Evolutionary conservation across 2,329 filamentous ascomycete species (phyloP).

Genomic region (Magnaporthiopsis incrustans): DNA sequence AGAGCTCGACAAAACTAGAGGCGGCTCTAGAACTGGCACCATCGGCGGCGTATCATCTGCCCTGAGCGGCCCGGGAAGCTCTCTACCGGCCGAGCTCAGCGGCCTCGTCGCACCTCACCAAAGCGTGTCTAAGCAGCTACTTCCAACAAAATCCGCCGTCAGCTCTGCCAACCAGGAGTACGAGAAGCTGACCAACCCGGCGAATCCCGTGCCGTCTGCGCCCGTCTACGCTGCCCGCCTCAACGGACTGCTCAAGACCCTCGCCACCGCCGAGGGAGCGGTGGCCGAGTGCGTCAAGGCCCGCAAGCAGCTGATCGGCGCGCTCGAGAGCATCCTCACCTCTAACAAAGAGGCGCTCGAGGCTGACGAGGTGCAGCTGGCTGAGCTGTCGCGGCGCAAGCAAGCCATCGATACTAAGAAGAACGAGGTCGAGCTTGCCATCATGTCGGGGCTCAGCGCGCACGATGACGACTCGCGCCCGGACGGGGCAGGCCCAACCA

Average conservation of each 20-base stretch:
- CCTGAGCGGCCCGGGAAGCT: slow-evolving; percentile 33
- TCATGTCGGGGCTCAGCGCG: slow-evolving; percentile 67
- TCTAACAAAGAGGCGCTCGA: slow-evolving; percentile 62
- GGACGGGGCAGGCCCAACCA: slow-evolving; percentile 45
- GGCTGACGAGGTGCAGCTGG: slow-evolving; percentile 59
- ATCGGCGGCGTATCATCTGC: slow-evolving; percentile 59
- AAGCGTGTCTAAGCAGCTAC: slow-evolving; percentile 62
- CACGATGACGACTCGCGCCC: slow-evolving; percentile 1
- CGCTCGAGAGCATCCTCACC: slow-evolving; percentile 74
- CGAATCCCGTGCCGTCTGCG: slow-evolving; percentile 61
- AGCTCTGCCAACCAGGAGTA: slow-evolving; percentile 74
- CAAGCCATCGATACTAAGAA: slow-evolving; percentile 72
- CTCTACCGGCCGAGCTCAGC: slow-evolving; percentile 68
- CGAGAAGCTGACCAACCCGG: slow-evolving; percentile 67
- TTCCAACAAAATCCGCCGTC: slow-evolving; percentile 58
- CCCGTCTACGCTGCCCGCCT: slow-evolving; percentile 89
- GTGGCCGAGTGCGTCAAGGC: slow-evolving; percentile 86
- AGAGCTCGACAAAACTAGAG: slow-evolving; percentile 57
- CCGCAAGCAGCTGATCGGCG: slow-evolving; percentile 66
- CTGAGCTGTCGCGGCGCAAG: slow-evolving; percentile 58
- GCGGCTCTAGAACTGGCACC: slow-evolving; percentile 37
- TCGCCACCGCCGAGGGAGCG: slow-evolving; percentile 81
- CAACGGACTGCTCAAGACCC: slow-evolving; percentile 78
- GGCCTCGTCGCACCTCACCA: slow-evolving; percentile 69
- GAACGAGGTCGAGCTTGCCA: slow-evolving; percentile 80